Percentiles rank a stretch among this genome's conserved stretches.
Conservation (phyloP, 768 basidiomycete genomes). For the Mycena galericulata region DNA sequence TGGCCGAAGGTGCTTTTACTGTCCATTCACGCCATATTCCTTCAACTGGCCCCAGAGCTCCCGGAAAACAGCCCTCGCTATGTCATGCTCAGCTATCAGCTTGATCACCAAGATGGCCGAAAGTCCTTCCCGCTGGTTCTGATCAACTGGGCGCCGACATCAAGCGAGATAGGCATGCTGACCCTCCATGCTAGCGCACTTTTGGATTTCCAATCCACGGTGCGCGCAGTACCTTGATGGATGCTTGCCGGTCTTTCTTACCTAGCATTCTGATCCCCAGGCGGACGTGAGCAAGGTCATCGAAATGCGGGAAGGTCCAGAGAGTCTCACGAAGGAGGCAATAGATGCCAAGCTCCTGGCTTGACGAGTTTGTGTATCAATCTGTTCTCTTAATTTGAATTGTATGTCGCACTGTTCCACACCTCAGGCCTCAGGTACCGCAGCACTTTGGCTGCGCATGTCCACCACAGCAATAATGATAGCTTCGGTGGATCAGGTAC, state of each 20-base stretch:
- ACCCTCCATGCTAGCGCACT: constrained; percentile 89
- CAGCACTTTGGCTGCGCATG: no score
- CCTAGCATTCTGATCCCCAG: constrained; percentile 48
- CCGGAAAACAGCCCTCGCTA: constrained; percentile 91
- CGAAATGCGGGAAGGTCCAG: constrained; percentile 85
- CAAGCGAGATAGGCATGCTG: constrained; percentile 79
- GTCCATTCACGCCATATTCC: not conserved
- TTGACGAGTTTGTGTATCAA: constrained; percentile 8
- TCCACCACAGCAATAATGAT: no score
- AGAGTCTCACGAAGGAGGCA: constrained; percentile 78
- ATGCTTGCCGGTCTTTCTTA: constrained; percentile 4
- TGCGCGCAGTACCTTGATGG: constrained; percentile 50
- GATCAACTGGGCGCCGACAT: constrained; percentile 88
- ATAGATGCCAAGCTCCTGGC: constrained; percentile 72
- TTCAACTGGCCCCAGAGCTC: constrained; percentile 65
- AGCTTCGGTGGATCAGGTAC: not conserved
- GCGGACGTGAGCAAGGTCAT: constrained; percentile 84
- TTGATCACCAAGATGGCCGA: constrained; percentile 83
- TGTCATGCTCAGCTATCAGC: constrained; percentile 86
- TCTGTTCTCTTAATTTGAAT: not conserved
- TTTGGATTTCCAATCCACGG: constrained; percentile 82
- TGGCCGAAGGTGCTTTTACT: constrained; percentile 79
- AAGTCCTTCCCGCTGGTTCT: constrained; percentile 88
- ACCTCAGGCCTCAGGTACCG: no score
- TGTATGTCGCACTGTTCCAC: no score